Base-by-base conservation (phyloP, 2,329 filamentous ascomycete genomes). In the Fusarium solani-melongenae region DNA sequence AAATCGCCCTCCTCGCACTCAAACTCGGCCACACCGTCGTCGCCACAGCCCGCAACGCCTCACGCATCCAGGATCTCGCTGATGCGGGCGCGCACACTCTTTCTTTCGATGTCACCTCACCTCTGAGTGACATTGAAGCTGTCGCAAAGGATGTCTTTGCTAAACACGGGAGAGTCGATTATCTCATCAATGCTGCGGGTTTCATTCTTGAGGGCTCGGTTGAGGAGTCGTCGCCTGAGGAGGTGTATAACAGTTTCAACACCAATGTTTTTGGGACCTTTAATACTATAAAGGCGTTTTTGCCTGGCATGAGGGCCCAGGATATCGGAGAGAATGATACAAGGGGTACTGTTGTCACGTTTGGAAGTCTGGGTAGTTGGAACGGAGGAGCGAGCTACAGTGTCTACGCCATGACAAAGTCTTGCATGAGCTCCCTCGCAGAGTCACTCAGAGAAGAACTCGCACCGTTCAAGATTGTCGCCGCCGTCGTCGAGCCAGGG, bases 181-280 rank as follows among this genome's bases (percentile, higher is more conserved):
- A 87, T 59, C 82, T 88, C 24, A 76, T 88, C 69, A 88, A 88
- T 29, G 82, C 85, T 0, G 86, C 86, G 0, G 87, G 84, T 0
- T 87, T 82, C 74, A 80, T 85, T 38, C 80, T 87, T 5, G 81
- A 84, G 31, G 85, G 84, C 0, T 77, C 82, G 0, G 76, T 83
- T 2, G 86, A 87, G 68, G 85, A 85, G 69, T 74, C 77, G 0
- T 81, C 79, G 4, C 76, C 79, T 2, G 71, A 83, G 38, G 84
- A 86, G 68, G 74, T 83, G 27, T 79, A 79, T 12, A 76, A 80
- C 4, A 71, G 78, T 12, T 88, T 88, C 77, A 83, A 86, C 74
- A 88, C 87, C 34, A 90, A 90, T 64, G 86, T 90, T 33, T 87
- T 89, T 69, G 88, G 88, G 4, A 78, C 82, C 9, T 77, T 88